Evolutionary conservation across 176 grass and related monocot species (phyloP).

Genomic region (Sorghum bicolor): DNA sequence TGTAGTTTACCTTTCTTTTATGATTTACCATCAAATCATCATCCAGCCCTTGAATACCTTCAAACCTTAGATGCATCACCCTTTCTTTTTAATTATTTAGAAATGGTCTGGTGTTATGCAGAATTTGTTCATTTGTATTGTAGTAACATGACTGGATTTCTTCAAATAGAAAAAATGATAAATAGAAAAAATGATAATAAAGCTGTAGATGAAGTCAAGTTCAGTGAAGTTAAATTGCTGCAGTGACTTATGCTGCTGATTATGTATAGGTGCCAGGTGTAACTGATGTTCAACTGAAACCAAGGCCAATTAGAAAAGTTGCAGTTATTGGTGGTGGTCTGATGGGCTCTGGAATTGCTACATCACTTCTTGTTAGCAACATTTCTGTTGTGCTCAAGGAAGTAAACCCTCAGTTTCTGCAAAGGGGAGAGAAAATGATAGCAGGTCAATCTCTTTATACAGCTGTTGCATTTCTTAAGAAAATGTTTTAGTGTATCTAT

Average conservation of each 20-base stretch:
- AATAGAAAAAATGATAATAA: not conserved
- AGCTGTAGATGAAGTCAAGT: not conserved
- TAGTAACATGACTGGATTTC: not conserved
- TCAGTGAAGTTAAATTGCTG: conserved; percentile 10
- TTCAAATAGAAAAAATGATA: not conserved
- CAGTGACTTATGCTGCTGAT: conserved; percentile 21
- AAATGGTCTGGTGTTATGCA: not conserved
- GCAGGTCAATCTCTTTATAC: conserved; percentile 53
- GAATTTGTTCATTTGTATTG: not conserved
- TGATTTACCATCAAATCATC: not conserved
- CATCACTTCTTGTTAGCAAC: conserved; percentile 80
- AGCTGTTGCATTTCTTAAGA: not conserved
- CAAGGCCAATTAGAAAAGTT: conserved; percentile 83
- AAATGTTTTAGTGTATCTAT: not conserved
- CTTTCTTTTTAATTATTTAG: conserved; percentile 10
- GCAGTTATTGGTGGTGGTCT: conserved; percentile 97
- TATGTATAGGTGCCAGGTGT: conserved; percentile 83
- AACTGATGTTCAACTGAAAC: conserved; percentile 85
- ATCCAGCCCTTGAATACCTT: not conserved
- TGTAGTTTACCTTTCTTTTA: conserved; percentile 13
- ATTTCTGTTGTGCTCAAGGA: conserved; percentile 92
- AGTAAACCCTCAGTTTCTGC: conserved; percentile 76
- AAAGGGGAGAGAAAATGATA: conserved; percentile 90
- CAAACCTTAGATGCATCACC: not conserved
- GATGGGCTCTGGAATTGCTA: conserved; percentile 99